Base-by-base conservation (phyloP, 805 yeast species). In the Clavispora asparagi region DNA sequence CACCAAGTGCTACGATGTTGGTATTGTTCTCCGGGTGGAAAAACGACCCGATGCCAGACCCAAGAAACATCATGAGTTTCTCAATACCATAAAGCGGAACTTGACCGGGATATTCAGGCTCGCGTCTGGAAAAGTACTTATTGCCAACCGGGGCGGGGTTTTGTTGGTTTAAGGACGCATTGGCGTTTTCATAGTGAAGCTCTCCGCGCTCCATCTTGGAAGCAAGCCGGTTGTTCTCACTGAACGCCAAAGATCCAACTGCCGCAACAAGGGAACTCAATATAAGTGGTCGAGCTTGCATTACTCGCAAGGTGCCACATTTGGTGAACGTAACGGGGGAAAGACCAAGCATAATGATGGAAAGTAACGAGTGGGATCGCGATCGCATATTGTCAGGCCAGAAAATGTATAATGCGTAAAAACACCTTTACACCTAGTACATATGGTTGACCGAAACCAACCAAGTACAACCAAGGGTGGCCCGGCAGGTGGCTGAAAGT, bases 1-100 rank as follows among this genome's bases (percentile, higher is more conserved):
- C 99, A 1, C 99, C 99, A 54, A 87, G 71, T 33, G 87, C 90
- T 19, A 85, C 90, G 47, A 87, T 85, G 57, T 83, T 82, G 49
- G 79, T 81, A 47, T 87, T 87, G 46, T 83, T 67, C 56, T 84
- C 89, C 6, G 94, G 95, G 57, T 85, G 90, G 42, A 78, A 70
- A 57, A 72, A 82, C 0, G 97, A 85, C 23, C 91, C 92, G 16
- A 87, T 59, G 1, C 95, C 88, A 4, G 95, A 85, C 1, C 89
- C 83, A 0, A 74, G 64, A 51, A 87, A 80, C 66, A 94, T 68
- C 33, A 85, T 62, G 2, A 73, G 55, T 49, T 85, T 77, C 59
- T 92, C 97, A 44, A 77, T 60, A 1, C 60, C 48, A 52, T 79
- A 78, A 42, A 91, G 69, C 2, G 95, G 95, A 10, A 92, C 83